Percentiles rank a stretch among this genome's conserved stretches.
phyloP scores from a whole-genome alignment of 192 early-diverging fungal species.

The Pilobolus umbonatus region DNA sequence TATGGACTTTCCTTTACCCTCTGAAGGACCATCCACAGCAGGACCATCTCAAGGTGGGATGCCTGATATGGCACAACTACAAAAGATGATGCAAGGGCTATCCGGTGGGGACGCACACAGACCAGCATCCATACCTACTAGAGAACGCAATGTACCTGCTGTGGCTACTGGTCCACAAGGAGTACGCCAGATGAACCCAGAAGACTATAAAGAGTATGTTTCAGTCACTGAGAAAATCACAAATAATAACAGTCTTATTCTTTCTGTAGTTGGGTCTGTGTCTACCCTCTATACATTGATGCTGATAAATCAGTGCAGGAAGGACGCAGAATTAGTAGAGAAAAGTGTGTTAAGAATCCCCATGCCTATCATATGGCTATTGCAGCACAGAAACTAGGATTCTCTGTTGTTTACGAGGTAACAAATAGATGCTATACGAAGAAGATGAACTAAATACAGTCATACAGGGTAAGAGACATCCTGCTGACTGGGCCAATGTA shows the following conservation, averaged over 20 bases:
- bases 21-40: slow-evolving; percentile 17
- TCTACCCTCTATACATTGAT: slow-evolving; percentile 74
- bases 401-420: slow-evolving; percentile 65
- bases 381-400: slow-evolving; percentile 54
- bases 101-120: neutral
- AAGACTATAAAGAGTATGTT: slow-evolving; percentile 30
- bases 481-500: slow-evolving; percentile 64
- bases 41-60: slow-evolving; percentile 1
- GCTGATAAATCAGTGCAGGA: slow-evolving; percentile 48
- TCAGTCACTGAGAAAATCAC: neutral
- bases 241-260: neutral
- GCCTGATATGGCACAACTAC: slow-evolving; percentile 7
- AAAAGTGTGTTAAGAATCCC: slow-evolving; percentile 50
- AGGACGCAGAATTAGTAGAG: slow-evolving; percentile 57
- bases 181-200: slow-evolving; percentile 21
- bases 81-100: slow-evolving; percentile 17
- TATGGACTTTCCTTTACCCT: slow-evolving; percentile 48
- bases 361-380: slow-evolving; percentile 59
- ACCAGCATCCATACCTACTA: neutral
- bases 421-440: neutral
- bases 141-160: neutral
- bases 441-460: neutral
- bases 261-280: slow-evolving; percentile 57
- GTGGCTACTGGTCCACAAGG: slow-evolving; percentile 17
- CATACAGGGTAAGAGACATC: slow-evolving; percentile 53